Percentiles rank a stretch among this genome's conserved stretches.
Evolutionary conservation across 768 basidiomycete genomes (phyloP).

Genomic region (Tulasnella sp.): DNA sequence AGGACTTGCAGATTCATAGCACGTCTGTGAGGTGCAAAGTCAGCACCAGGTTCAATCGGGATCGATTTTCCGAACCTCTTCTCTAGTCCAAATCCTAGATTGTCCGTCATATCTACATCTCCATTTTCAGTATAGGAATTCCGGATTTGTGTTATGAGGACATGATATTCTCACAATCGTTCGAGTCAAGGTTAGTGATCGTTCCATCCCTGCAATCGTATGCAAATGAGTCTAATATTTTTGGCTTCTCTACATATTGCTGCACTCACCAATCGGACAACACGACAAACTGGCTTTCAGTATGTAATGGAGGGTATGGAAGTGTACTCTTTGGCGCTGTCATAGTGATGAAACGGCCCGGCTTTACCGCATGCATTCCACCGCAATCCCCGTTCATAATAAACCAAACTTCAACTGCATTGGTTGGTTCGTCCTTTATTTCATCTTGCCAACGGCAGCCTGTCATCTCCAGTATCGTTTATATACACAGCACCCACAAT

Average conservation of each 20-base stretch:
- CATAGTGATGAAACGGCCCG: no score
- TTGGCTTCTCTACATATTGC: not conserved
- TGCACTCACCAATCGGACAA: slow-evolving; percentile 77
- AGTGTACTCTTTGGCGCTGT: slow-evolving; percentile 52
- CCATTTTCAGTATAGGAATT: not conserved
- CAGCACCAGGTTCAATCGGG: not conserved
- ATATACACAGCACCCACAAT: no score
- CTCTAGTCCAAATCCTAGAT: slow-evolving; percentile 72
- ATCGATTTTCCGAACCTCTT: slow-evolving; percentile 35
- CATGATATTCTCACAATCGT: slow-evolving; percentile 55
- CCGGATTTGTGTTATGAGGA: not conserved
- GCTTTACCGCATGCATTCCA: no score
- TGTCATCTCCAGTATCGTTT: no score
- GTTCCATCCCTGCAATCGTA: slow-evolving; percentile 39
- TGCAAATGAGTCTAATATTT: not conserved
- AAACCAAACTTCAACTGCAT: no score
- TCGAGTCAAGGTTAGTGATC: slow-evolving; percentile 86
- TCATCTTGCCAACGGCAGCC: no score
- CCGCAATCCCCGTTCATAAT: no score
- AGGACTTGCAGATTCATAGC: slow-evolving; percentile 66
- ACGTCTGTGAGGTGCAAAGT: slow-evolving; percentile 27
- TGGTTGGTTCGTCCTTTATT: no score
- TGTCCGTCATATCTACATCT: slow-evolving; percentile 69
- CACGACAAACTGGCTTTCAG: slow-evolving; percentile 73
- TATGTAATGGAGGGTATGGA: slow-evolving; percentile 71